phyloP scores from a whole-genome alignment of 495 filamentous ascomycete genomes.

The Cetradonia linearis region DNA sequence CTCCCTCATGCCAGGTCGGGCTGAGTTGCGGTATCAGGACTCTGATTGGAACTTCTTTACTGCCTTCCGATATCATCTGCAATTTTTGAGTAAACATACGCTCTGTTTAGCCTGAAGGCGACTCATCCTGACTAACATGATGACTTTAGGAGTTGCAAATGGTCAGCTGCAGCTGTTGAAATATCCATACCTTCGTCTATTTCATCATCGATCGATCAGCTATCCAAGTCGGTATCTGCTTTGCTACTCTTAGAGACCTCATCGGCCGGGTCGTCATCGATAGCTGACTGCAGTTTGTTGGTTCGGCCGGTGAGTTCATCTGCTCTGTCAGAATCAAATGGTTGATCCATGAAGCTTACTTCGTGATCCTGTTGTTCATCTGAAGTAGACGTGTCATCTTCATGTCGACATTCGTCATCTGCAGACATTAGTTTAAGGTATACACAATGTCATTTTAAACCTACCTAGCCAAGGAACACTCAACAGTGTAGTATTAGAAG shows the following conservation, averaged over 20 bases:
- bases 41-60: not conserved
- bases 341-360: not conserved
- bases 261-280: not conserved
- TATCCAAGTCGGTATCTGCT: too few relatives aligned
- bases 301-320: not conserved
- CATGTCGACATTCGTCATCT: not conserved
- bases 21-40: not conserved
- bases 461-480: too few relatives aligned
- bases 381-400: not conserved
- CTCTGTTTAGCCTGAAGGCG: not conserved
- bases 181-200: too few relatives aligned
- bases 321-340: not conserved
- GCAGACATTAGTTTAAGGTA: not conserved
- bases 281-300: not conserved
- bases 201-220: too few relatives aligned
- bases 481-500: not conserved
- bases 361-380: not conserved
- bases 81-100: not conserved
- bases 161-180: too few relatives aligned
- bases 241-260: too few relatives aligned
- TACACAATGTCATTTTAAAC: not conserved
- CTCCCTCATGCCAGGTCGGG: not conserved
- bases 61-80: not conserved
- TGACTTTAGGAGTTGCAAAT: too few relatives aligned
- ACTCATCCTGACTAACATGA: too few relatives aligned